Evolutionary conservation across 371 early-diverging fungal genomes (phyloP).

Genomic region (Rhizomucor pusillus): DNA sequence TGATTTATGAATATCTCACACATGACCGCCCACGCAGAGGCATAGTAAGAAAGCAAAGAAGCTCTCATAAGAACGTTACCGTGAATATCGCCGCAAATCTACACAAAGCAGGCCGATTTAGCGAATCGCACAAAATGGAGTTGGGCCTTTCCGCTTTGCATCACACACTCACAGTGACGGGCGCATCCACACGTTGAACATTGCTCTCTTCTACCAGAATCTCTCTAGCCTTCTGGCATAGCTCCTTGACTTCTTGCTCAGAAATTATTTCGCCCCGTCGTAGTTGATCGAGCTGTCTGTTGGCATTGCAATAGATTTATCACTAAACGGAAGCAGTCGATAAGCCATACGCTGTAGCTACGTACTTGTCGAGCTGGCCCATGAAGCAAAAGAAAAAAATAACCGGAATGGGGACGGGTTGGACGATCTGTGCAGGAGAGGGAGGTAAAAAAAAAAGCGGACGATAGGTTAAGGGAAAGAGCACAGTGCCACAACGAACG

Average conservation of each 20-base stretch:
- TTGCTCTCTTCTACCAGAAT: slow-evolving; percentile 95
- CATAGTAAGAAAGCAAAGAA: background rate
- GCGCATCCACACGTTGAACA: slow-evolving; percentile 94
- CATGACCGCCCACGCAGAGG: no score
- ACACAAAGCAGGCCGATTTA: background rate
- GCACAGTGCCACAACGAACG: no score
- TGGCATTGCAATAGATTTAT: background rate
- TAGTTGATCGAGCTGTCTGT: slow-evolving; percentile 85
- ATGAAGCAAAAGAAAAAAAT: slow-evolving; percentile 21
- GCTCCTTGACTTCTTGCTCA: slow-evolving; percentile 89
- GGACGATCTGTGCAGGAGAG: no score
- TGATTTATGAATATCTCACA: background rate
- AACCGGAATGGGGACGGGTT: background rate
- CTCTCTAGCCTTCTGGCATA: slow-evolving; percentile 93
- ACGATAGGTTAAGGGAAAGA: no score
- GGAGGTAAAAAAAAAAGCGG: no score
- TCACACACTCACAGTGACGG: slow-evolving; percentile 73
- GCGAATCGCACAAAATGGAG: no score
- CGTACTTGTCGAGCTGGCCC: slow-evolving; percentile 27
- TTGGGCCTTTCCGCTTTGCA: no score
- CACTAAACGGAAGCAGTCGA: background rate
- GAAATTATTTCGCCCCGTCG: slow-evolving; percentile 88
- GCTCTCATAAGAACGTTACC: slow-evolving; percentile 25
- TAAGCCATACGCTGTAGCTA: background rate
- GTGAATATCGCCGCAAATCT: slow-evolving; percentile 99